phyloP scores from a whole-genome alignment of 768 basidiomycete genomes.

The Podaxis rugospora region DNA sequence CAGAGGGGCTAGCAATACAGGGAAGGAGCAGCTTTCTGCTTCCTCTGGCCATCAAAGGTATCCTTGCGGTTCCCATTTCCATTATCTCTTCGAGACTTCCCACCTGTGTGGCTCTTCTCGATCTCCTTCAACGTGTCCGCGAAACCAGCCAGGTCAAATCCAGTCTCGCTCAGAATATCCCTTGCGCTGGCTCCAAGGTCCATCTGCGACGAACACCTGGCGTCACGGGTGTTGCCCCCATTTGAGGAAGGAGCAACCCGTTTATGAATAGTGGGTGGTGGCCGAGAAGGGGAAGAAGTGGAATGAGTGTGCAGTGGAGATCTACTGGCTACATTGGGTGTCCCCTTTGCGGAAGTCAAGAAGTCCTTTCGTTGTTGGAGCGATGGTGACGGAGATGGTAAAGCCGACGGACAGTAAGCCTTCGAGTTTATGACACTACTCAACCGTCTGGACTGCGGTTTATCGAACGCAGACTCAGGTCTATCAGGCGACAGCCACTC shows the following conservation, averaged over 20 bases:
- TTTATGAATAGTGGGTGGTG: background rate
- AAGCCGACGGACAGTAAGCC: background rate
- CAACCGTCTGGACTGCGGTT: background rate
- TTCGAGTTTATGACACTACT: background rate
- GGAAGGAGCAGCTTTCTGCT: slow-evolving; percentile 3
- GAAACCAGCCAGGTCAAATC: slow-evolving; percentile 21
- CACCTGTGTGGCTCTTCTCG: slow-evolving; percentile 12
- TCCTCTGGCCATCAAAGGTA: background rate
- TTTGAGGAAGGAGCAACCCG: background rate
- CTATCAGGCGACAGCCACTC: slow-evolving; percentile 29
- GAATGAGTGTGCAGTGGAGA: background rate
- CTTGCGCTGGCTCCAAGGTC: slow-evolving; percentile 13
- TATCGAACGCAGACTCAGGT: background rate
- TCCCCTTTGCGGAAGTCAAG: background rate
- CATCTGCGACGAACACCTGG: background rate
- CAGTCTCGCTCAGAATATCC: slow-evolving; percentile 20
- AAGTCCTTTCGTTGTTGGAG: background rate
- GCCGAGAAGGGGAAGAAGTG: background rate
- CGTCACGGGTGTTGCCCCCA: background rate
- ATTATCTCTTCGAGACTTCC: background rate
- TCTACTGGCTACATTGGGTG: background rate
- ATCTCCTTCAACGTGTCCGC: slow-evolving; percentile 20
- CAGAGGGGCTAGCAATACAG: background rate
- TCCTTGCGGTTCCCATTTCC: background rate
- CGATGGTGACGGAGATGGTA: background rate